phyloP scores from a whole-genome alignment of 106 monocot species.

The Alisma plantagoaquatica region DNA sequence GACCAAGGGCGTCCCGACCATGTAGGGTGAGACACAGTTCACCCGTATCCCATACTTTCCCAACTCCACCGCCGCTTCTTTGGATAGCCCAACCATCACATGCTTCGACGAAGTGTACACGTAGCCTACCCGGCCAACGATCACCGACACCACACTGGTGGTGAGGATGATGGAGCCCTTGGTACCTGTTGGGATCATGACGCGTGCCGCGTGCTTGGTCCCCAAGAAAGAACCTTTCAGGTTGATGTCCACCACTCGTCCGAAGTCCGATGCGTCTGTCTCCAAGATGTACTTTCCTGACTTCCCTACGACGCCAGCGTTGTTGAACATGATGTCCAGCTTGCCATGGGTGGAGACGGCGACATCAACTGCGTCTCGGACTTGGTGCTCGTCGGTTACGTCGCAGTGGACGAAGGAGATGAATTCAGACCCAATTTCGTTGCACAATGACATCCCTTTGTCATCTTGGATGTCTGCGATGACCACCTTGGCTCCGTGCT shows the following conservation, averaged over 20 bases:
- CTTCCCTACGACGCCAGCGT: conserved; percentile 6
- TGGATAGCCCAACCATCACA: too few species aligned
- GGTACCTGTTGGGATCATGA: conserved; percentile 43
- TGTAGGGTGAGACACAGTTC: too few species aligned
- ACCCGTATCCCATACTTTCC: too few species aligned
- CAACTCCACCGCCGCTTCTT: too few species aligned
- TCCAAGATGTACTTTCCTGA: too few species aligned
- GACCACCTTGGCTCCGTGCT: conserved; percentile 25
- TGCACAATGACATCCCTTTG: conserved; percentile 3
- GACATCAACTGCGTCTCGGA: neutral
- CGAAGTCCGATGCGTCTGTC: conserved; percentile 17
- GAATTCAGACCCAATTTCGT: neutral
- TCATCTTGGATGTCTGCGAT: conserved; percentile 14
- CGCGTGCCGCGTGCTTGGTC: conserved; percentile 32
- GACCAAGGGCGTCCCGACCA: too few species aligned
- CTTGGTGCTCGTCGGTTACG: conserved; percentile 2
- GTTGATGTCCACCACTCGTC: conserved; percentile 14
- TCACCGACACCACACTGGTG: too few species aligned
- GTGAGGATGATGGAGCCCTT: too few species aligned
- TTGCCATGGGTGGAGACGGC: conserved; percentile 4
- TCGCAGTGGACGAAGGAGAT: conserved; percentile 18
- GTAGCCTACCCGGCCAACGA: too few species aligned
- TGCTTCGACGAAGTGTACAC: too few species aligned
- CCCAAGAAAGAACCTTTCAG: conserved; percentile 22
- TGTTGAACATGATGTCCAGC: conserved; percentile 30